These are phyloP conservation scores for Escallonia rubra DNA, from an alignment of 129 eudicot genomes.

Conservation along the genomic window DNA sequence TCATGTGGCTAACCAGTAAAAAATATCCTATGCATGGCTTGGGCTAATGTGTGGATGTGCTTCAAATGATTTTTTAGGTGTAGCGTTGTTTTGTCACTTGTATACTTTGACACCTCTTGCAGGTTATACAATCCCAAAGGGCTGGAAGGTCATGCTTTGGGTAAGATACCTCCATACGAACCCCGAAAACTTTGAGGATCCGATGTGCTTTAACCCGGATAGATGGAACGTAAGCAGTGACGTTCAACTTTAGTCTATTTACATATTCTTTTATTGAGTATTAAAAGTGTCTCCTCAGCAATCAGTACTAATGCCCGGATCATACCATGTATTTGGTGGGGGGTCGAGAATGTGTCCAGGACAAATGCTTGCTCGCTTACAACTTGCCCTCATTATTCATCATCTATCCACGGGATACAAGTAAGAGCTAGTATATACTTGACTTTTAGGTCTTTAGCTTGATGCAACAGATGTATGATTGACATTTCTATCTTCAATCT, in stretches of 20 bases:
- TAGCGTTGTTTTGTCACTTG: too few relatives aligned
- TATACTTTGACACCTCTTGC: not conserved
- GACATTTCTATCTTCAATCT: too few relatives aligned
- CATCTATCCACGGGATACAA: conserved; percentile 33
- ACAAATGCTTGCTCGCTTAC: conserved; percentile 36
- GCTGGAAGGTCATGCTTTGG: conserved; percentile 39
- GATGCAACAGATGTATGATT: too few relatives aligned
- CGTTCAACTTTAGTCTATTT: not conserved
- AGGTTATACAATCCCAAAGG: conserved; percentile 40
- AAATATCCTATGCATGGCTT: too few relatives aligned
- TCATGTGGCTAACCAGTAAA: too few relatives aligned
- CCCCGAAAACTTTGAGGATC: conserved; percentile 35
- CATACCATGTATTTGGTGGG: conserved; percentile 34
- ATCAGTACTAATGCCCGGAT: conserved; percentile 21
- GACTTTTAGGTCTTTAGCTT: too few relatives aligned
- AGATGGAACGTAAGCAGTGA: conserved; percentile 37
- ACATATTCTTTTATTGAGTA: too few relatives aligned
- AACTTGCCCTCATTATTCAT: conserved; percentile 31
- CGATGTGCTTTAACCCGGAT: conserved; percentile 41
- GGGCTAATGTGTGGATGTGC: too few relatives aligned
- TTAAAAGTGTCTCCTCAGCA: conserved; percentile 12
- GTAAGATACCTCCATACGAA: conserved; percentile 33
- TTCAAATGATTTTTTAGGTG: not conserved
- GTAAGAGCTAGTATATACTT: not conserved
- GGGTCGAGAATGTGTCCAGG: conserved; percentile 42